Percentiles rank a stretch among this genome's conserved stretches.
Conservation (phyloP, 495 filamentous ascomycete species). For the Hypoxylon intermedium region DNA sequence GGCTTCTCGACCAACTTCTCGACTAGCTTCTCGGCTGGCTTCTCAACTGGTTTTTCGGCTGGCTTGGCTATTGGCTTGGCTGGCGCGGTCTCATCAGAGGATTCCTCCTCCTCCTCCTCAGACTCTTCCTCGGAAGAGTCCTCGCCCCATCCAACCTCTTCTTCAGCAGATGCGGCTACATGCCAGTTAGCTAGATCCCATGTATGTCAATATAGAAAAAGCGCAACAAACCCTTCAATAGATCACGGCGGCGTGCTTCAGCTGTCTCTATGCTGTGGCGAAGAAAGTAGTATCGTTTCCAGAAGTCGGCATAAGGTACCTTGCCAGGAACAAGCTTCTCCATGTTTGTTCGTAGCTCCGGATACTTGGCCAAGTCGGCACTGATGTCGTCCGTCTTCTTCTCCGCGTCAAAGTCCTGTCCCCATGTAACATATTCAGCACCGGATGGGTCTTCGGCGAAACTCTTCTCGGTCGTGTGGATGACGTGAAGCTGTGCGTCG, state of each 20-base stretch:
- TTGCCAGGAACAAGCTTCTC: slow-evolving; percentile 92
- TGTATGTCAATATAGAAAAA: background rate
- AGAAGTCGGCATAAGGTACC: slow-evolving; percentile 88
- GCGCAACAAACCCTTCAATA: slow-evolving; percentile 79
- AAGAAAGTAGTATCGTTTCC: slow-evolving; percentile 95
- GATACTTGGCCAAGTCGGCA: slow-evolving; percentile 83
- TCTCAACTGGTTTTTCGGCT: slow-evolving; percentile 39
- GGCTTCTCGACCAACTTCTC: slow-evolving; percentile 39
- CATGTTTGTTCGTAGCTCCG: slow-evolving; percentile 88
- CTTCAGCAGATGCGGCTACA: slow-evolving; percentile 68
- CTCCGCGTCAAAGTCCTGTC: slow-evolving; percentile 77
- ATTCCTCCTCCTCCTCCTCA: slow-evolving; percentile 40
- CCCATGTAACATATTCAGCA: slow-evolving; percentile 76
- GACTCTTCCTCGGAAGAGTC: slow-evolving; percentile 45
- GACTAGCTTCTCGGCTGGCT: slow-evolving; percentile 37
- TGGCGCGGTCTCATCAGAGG: slow-evolving; percentile 39
- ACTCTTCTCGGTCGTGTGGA: slow-evolving; percentile 84
- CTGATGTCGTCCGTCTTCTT: slow-evolving; percentile 85
- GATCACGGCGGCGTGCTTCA: slow-evolving; percentile 85
- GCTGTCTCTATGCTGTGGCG: slow-evolving; percentile 94
- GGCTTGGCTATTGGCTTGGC: slow-evolving; percentile 38
- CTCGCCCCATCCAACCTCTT: slow-evolving; percentile 87
- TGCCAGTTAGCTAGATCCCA: slow-evolving; percentile 38
- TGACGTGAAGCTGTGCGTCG: slow-evolving; percentile 93
- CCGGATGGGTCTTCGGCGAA: slow-evolving; percentile 83